Evolutionary conservation across 2,329 filamentous ascomycete genomes (phyloP), one percentile per base, ranked within the genome.

Genomic region (Hypoxylon sp.): DNA sequence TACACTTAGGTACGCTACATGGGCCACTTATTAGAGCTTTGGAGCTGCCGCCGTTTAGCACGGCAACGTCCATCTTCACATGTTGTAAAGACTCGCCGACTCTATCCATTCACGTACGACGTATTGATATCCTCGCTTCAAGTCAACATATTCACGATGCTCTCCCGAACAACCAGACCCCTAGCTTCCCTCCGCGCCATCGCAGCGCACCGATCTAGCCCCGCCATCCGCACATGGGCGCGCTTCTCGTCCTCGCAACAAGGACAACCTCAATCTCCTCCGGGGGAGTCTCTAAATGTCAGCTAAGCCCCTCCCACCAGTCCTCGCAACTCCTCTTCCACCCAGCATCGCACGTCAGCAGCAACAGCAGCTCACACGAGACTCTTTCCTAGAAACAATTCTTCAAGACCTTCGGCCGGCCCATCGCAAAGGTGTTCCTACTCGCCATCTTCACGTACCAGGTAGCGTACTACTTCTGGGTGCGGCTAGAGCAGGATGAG

Each of bases 371-470:
- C 53, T 57, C 6, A 57, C 32, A 48, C 18, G 9, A 38, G 8
- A 30, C 36, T 20, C 49, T 16, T n/a, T 30, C 1, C 4, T 71
- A 91, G 86, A 79, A 86, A 51, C 81, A 84, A 48, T 94, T 94
- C 80, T 95, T 93, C 82, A 89, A 87, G 74, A 88, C 87, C 12
- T 93, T 93, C 74, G 87, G 89, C 38, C 84, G 90, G 1, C 91
- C 92, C 2, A 82, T 95, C 46, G 84, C 87, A 55, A 95, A 93
- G 80, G 88, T 89, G 56, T 86, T 93, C 69, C 83, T 95, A 36
- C 84, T 91, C 74, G 91, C 92, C 56, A 85, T 93, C 58, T 89
- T 93, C 74, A 91, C 89, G 1, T 96, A 95, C 77, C 92, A 96
- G 78, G 72, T 91, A n/a, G 78, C 85, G 12, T 95, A 94, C 79